A percentile compares a stretch with the other conserved stretches of the same genome.
These are phyloP conservation scores for Monosporozyma solicola DNA, from an alignment of 805 yeast species.

Conservation along the genomic window DNA sequence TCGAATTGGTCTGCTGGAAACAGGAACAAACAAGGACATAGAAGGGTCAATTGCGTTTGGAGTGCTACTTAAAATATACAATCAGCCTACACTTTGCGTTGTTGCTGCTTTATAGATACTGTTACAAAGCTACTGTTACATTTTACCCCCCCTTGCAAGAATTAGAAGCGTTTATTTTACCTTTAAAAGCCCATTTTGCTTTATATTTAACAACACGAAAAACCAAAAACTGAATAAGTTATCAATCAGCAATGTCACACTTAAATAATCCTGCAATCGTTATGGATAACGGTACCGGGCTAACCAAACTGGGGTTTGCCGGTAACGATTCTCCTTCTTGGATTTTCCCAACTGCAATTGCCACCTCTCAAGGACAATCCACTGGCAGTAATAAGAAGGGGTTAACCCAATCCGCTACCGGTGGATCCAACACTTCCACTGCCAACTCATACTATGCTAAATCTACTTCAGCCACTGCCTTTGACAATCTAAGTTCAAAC, in stretches of 20 bases:
- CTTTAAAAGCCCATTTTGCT: not conserved
- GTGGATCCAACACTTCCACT: constrained; percentile 15
- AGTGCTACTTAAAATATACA: not conserved
- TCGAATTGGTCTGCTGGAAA: not conserved
- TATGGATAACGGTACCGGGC: constrained; percentile 98
- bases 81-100: not conserved
- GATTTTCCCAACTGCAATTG: constrained; percentile 93
- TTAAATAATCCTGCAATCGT: constrained; percentile 86
- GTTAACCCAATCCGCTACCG: constrained; percentile 32
- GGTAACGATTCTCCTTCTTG: constrained; percentile 97
- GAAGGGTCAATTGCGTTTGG: not conserved
- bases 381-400: constrained; percentile 24
- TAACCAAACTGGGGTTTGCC: constrained; percentile 95
- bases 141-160: not conserved
- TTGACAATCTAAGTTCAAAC: constrained; percentile 20
- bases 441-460: constrained; percentile 27
- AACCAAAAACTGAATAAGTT: not conserved
- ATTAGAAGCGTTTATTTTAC: not conserved
- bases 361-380: constrained; percentile 45
- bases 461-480: constrained; percentile 31
- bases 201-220: not conserved
- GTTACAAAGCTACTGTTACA: not conserved
- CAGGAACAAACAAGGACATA: not conserved
- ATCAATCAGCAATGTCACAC: constrained; percentile 38
- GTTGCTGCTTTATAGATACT: not conserved